These are phyloP conservation scores for Trebouxiophyceae sp. DNA, from an alignment of 163 green algal species.

Conservation along the genomic window DNA sequence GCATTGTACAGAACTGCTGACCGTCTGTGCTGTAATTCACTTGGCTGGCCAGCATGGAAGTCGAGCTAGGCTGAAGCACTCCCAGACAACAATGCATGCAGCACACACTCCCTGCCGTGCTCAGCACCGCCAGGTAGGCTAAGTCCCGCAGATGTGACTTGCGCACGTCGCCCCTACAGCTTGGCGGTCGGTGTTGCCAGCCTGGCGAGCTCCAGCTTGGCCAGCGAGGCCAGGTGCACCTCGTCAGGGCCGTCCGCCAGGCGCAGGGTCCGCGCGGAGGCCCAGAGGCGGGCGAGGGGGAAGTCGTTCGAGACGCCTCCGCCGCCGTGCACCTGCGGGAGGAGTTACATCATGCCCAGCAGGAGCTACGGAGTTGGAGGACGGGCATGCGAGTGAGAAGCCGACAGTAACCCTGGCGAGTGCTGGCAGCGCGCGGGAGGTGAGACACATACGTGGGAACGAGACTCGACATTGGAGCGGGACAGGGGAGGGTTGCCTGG, in stretches of 20 bases:
- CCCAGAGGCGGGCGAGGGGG: slow-evolving; percentile 69
- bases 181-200: neutral
- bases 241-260: slow-evolving; percentile 97
- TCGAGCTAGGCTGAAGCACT: too few species aligned
- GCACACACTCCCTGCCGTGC: too few species aligned
- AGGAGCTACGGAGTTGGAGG: neutral
- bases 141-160: too few species aligned
- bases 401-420: neutral
- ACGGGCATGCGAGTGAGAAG: neutral
- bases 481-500: too few species aligned
- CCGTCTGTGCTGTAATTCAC: too few species aligned
- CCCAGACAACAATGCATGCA: too few species aligned
- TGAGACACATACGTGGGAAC: too few species aligned
- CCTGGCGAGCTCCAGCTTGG: slow-evolving; percentile 66
- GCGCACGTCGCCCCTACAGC: neutral
- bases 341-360: neutral
- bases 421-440: slow-evolving; percentile 11
- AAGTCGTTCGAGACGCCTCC: slow-evolving; percentile 71
- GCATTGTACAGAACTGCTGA: too few species aligned
- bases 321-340: slow-evolving; percentile 63
- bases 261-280: slow-evolving; percentile 70
- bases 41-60: too few species aligned
- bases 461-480: too few species aligned
- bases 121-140: too few species aligned
- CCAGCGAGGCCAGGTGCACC: slow-evolving; percentile 91